Base-by-base conservation (phyloP, 768 basidiomycete genomes). In the Rhodotorula graminis region DNA sequence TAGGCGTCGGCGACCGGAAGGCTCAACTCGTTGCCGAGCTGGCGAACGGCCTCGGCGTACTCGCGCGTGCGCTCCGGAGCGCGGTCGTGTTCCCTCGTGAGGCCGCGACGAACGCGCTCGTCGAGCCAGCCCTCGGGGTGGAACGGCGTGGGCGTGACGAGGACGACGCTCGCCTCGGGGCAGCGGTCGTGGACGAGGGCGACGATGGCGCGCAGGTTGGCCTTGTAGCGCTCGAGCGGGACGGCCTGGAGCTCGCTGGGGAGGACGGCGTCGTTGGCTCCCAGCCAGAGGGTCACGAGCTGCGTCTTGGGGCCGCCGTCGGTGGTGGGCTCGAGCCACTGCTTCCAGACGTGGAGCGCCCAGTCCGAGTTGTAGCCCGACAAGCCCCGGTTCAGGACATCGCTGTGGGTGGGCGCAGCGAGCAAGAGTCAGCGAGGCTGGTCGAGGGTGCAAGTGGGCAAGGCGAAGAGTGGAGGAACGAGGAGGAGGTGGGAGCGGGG, bases 181-280 rank as follows among this genome's bases (percentile, higher is more conserved):
- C 60, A 64, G 69, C 72, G 55, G n/a, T 59, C 50, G 40, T n/a
- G 53, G 31, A 73, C 25, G 65, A 74, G 70, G 27, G 44, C 19
- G 56, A 69, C 16, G 67, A 76, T 56, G 3, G 18, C 1, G 31
- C 47, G 47, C 23, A 76, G 67, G 72, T 76, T 76, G 42, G 42
- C 3, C 40, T 19, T 40, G 67, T 61, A 76, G 11, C 62, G 64
- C 6, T 25, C 25, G 64, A 76, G 64, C 12, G 76, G 69, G 63
- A 76, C 64, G 56, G 70, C 60, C 55, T 76, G 75, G 16, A 50
- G 56, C 27, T 69, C 62, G 19, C 37, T 50, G 0, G 66, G 61
- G 27, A 76, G 42, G 52, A 65, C 61, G 3, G 67, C 57, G 60
- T 76, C 76, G 70, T 76, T 76, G 3, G 76, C 76, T 40, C 76